Conservation (phyloP, 1,139 yeast species). For the Tardiomyces digboiensis region DNA sequence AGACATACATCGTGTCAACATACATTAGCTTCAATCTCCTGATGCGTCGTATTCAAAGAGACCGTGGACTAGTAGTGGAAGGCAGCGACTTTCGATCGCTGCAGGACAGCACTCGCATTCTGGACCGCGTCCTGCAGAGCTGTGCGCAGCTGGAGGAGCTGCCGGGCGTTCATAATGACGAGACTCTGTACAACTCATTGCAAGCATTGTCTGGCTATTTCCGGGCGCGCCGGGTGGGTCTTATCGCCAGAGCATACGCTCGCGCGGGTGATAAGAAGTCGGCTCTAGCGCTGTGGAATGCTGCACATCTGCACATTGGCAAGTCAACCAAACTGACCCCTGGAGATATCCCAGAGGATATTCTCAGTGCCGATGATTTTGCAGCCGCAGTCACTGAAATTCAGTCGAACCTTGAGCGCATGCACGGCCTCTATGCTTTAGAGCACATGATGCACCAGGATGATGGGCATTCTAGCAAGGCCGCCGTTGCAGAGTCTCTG, state of each 20-base stretch:
- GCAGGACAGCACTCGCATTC: slow-evolving; percentile 16
- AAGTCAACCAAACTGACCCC: background rate
- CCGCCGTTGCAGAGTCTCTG: slow-evolving; percentile 41
- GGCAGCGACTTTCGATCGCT: slow-evolving; percentile 15
- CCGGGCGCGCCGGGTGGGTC: slow-evolving; percentile 33
- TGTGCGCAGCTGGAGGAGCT: slow-evolving; percentile 56
- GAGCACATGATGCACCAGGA: slow-evolving; percentile 1
- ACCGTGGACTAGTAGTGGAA: slow-evolving; percentile 39
- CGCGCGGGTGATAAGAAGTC: slow-evolving; percentile 38
- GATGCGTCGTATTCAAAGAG: slow-evolving; percentile 64
- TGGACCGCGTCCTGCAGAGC: slow-evolving; percentile 37
- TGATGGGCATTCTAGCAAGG: background rate
- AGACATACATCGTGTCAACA: slow-evolving; percentile 65
- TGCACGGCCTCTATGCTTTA: slow-evolving; percentile 9
- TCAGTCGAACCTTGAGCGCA: slow-evolving; percentile 6
- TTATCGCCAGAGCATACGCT: slow-evolving; percentile 43
- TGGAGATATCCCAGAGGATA: background rate
- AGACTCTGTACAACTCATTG: slow-evolving; percentile 43
- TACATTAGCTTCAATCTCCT: slow-evolving; percentile 62
- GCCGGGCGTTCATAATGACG: slow-evolving; percentile 90
- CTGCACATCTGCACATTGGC: slow-evolving; percentile 24
- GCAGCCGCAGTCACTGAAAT: background rate
- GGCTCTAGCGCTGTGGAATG: slow-evolving; percentile 43
- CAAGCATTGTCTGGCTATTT: slow-evolving; percentile 37
- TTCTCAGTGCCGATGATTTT: background rate